Evolutionary conservation across 2,329 filamentous ascomycete species (phyloP), one percentile per base, ranked within the genome.

Genomic region (Penicillium brevicompactum): DNA sequence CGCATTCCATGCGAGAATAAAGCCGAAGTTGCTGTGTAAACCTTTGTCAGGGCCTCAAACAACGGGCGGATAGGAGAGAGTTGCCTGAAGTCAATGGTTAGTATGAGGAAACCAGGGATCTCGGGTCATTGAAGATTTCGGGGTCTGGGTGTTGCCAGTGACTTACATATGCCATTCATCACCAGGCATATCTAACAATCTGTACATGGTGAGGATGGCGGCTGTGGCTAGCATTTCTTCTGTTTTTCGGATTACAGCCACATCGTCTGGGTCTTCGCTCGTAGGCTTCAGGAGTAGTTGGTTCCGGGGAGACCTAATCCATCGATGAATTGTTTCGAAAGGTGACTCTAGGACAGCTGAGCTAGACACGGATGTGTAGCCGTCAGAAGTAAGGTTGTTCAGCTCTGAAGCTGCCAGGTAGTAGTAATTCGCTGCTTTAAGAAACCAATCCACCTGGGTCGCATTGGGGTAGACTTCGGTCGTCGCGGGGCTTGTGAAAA

Each of bases 201-300:
- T 85, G 52, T 86, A 87, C 0, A 84, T 79, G 53, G 83, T 86
- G 1, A 88, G 72, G 1, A 88, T 84, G 0, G 82, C 81, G 1
- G 84, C 82, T 3, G 84, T 82, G 4, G 84, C 83, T 8, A 87
- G 73, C 7, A 86, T 73, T 44, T 87, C 83, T 59, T 87, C 84
- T 4, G 80, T 76, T 58, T 79, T 79, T 46, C 76, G 76, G 34
- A 75, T 64, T 34, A 74, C 57, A 53, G 58, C 38, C n/a, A 53
- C 51, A 10, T 59, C 53, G 24, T 53, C 47, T 6, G 55, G 27
- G 13, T 48, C 44, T 24, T 59, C 55, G 31, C 58, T 56, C 4
- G 47, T 38, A 13, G 41, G 46, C 2, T 49, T 22, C 9, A 51
- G 27, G 13, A 22, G 43, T 10, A 49, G 37, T 27, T 63, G 56